Percentiles rank a stretch among this genome's conserved stretches.
These are phyloP conservation scores for Myriosclerotinia scirpicola DNA, from an alignment of 2,329 filamentous ascomycete species.

Conservation along the genomic window DNA sequence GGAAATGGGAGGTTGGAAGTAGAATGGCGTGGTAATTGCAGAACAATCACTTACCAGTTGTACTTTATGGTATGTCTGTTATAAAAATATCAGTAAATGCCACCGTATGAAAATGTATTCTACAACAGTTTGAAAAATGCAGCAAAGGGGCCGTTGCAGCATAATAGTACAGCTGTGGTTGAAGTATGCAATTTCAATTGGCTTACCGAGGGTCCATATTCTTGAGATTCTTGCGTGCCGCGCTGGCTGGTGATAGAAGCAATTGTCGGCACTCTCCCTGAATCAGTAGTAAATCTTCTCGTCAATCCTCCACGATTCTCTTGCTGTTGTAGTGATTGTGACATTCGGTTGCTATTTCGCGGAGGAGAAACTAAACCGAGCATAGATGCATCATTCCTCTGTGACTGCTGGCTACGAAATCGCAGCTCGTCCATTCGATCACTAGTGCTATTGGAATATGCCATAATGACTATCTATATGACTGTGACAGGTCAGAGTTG, in stretches of 20 bases:
- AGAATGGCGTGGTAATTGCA: slow-evolving; percentile 2
- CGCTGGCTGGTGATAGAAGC: slow-evolving; percentile 44
- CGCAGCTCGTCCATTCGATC: slow-evolving; percentile 77
- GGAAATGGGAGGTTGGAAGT: slow-evolving; percentile 3
- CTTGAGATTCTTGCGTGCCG: slow-evolving; percentile 35
- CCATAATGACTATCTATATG: slow-evolving; percentile 51
- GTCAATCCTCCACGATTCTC: slow-evolving; percentile 78
- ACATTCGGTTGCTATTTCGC: slow-evolving; percentile 68
- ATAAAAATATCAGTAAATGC: slow-evolving; percentile 31
- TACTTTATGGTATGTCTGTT: slow-evolving; percentile 66
- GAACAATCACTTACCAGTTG: slow-evolving; percentile 64
- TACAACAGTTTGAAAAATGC: background rate
- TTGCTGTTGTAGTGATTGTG: slow-evolving; percentile 55
- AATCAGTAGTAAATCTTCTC: slow-evolving; percentile 91
- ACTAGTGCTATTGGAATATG: slow-evolving; percentile 61
- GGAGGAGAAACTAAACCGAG: slow-evolving; percentile 72
- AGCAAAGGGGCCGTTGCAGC: slow-evolving; percentile 4
- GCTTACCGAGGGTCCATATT: slow-evolving; percentile 41
- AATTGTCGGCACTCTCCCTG: slow-evolving; percentile 76
- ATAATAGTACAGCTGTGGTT: slow-evolving; percentile 29
- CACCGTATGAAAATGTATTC: slow-evolving; percentile 15
- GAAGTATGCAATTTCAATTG: slow-evolving; percentile 26
- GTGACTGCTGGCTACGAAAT: slow-evolving; percentile 74
- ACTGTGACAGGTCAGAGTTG: slow-evolving; percentile 33
- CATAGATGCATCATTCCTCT: slow-evolving; percentile 73